phyloP scores from a whole-genome alignment of 495 filamentous ascomycete species.

The Mycothermus thermophilus region DNA sequence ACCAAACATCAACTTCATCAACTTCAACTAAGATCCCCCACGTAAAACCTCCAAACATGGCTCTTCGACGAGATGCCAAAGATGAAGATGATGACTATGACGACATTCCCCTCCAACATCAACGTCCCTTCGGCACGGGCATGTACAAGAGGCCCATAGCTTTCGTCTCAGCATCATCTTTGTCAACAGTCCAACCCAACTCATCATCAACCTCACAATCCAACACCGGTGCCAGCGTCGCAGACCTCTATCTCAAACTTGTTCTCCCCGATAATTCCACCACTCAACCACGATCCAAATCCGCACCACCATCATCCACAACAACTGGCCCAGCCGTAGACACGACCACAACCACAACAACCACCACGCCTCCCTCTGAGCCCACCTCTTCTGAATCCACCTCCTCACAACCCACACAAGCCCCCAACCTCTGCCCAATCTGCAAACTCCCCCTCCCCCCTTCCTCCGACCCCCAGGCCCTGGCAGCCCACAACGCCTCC shows the following conservation, averaged over 20 bases:
- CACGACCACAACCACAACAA: constrained; percentile 1
- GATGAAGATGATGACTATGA: constrained; percentile 31
- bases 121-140: constrained; percentile 67
- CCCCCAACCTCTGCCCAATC: constrained; percentile 18
- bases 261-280: constrained; percentile 40
- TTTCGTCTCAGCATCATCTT: constrained; percentile 69
- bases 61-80: neutral
- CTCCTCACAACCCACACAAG: too few relatives aligned
- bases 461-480: constrained; percentile 1
- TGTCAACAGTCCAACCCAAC: too few relatives aligned
- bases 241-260: constrained; percentile 57
- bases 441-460: constrained; percentile 23
- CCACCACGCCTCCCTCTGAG: neutral
- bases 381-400: neutral
- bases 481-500: constrained; percentile 48
- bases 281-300: neutral
- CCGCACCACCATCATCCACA: constrained; percentile 1
- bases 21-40: too few relatives aligned
- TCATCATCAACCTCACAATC: constrained; percentile 8
- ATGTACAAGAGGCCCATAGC: constrained; percentile 62
- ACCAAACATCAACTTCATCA: too few relatives aligned
- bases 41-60: too few relatives aligned
- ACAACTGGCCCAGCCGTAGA: neutral
- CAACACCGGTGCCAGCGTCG: constrained; percentile 34
- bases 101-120: constrained; percentile 54